Evolutionary conservation across 148 eudicot genomes (phyloP).

Genomic region (Suaeda aralocaspica): DNA sequence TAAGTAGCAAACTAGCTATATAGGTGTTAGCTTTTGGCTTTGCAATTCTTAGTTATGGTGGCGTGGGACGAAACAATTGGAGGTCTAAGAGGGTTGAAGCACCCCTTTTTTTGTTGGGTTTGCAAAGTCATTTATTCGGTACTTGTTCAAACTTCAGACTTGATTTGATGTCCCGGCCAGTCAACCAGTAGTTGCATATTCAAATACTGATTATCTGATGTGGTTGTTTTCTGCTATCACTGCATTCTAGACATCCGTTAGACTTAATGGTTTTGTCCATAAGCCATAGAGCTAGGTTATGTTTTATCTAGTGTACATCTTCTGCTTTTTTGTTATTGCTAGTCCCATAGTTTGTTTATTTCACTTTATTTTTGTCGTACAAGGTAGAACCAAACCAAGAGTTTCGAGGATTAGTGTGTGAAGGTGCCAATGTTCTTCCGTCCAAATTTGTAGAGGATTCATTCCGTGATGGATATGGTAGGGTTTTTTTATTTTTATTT

Average conservation of each 20-base stretch:
- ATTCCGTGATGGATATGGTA: slow-evolving; percentile 96
- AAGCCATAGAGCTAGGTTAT: not conserved
- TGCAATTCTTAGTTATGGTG: too few species aligned
- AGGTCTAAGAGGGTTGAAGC: not conserved
- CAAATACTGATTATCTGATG: too few species aligned
- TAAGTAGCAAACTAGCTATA: too few species aligned
- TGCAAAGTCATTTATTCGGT: not conserved
- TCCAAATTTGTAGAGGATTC: slow-evolving; percentile 88
- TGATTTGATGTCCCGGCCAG: too few species aligned
- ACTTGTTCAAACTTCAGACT: not conserved
- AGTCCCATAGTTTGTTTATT: slow-evolving; percentile 6
- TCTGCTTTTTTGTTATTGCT: slow-evolving; percentile 4
- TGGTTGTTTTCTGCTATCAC: not conserved
- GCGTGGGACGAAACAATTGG: not conserved
- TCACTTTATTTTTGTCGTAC: slow-evolving; percentile 34
- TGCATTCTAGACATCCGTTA: not conserved
- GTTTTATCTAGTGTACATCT: not conserved
- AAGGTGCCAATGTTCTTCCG: slow-evolving; percentile 98
- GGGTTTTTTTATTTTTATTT: slow-evolving; percentile 22
- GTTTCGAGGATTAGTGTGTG: slow-evolving; percentile 93
- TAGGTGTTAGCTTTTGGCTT: not conserved
- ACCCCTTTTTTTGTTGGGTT: not conserved
- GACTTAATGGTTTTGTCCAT: not conserved
- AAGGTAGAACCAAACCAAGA: slow-evolving; percentile 99
- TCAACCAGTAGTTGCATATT: too few species aligned